These are phyloP conservation scores for Apiotrichum montevideense DNA, from an alignment of 1,284 basidiomycete genomes.

Conservation along the genomic window DNA sequence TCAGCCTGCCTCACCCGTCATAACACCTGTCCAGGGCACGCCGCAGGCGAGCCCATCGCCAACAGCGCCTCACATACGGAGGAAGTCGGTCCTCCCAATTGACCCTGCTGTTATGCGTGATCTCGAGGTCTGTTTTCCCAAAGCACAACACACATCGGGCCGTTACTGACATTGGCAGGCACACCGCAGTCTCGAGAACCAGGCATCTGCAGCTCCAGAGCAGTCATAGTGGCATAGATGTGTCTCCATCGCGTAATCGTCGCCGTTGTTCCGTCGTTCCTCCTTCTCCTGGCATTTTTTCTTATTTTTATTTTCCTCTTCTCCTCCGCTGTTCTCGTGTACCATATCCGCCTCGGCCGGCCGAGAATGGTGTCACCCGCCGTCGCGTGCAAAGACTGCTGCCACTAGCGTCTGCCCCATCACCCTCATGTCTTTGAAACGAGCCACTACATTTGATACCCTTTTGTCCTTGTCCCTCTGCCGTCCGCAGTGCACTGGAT, in stretches of 20 bases:
- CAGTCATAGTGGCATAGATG: neutral
- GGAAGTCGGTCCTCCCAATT: constrained; percentile 52
- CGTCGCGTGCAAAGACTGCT: neutral
- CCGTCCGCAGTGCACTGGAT: no score
- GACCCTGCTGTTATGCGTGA: constrained; percentile 82
- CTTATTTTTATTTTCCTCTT: neutral
- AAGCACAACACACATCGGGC: neutral
- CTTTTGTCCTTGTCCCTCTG: neutral
- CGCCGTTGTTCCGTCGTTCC: neutral
- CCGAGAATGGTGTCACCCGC: constrained; percentile 3
- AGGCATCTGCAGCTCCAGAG: constrained; percentile 1
- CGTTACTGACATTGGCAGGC: constrained; percentile 9
- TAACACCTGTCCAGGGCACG: constrained; percentile 12
- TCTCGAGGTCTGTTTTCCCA: constrained; percentile 63
- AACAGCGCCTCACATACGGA: constrained; percentile 27
- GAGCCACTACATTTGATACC: constrained; percentile 11
- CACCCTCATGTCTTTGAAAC: constrained; percentile 7
- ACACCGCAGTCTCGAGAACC: constrained; percentile 23
- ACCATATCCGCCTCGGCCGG: constrained; percentile 10
- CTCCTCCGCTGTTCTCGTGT: constrained; percentile 1
- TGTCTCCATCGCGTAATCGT: neutral
- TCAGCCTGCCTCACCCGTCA: constrained; percentile 7
- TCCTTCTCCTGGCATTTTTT: neutral
- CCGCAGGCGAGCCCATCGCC: constrained; percentile 7
- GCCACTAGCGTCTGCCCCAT: neutral